phyloP scores from a whole-genome alignment of 352 stramenopile species.

The Phytophthora pini region DNA sequence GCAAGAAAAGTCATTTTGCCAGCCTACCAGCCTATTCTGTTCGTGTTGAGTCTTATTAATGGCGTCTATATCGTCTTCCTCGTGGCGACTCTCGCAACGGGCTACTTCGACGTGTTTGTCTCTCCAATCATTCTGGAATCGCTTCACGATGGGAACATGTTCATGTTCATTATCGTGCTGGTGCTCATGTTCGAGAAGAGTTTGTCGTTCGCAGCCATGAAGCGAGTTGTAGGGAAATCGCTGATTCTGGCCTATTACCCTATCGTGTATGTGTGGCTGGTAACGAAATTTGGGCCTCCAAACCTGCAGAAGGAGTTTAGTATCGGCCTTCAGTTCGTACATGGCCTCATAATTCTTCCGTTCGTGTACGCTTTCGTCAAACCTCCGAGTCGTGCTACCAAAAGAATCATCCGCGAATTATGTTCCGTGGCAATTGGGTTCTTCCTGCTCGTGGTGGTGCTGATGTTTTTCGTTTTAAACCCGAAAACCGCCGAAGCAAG shows the following conservation, averaged over 20 bases:
- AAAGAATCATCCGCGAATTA: constrained; percentile 41
- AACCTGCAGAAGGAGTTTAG: constrained; percentile 18
- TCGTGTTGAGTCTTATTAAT: constrained; percentile 39
- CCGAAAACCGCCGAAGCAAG: constrained; percentile 17
- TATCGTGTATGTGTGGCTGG: constrained; percentile 30
- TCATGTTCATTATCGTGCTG: constrained; percentile 45
- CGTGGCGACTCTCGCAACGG: constrained; percentile 20
- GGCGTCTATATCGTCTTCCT: constrained; percentile 38
- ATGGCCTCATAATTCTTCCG: constrained; percentile 22
- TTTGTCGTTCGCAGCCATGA: constrained; percentile 43
- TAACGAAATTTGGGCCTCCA: constrained; percentile 12
- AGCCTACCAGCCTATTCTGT: constrained; percentile 51
- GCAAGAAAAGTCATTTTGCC: constrained; percentile 53
- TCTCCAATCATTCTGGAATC: constrained; percentile 30
- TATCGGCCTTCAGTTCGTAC: constrained; percentile 21
- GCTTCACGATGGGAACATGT: constrained; percentile 43
- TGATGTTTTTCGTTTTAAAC: constrained; percentile 31
- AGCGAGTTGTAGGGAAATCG: constrained; percentile 30
- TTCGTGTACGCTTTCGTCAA: constrained; percentile 46
- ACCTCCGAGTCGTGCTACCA: constrained; percentile 39
- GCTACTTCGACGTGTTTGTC: constrained; percentile 27
- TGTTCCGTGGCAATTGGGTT: constrained; percentile 30
- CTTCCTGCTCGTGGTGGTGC: constrained; percentile 20
- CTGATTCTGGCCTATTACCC: constrained; percentile 37
- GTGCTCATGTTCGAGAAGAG: constrained; percentile 60